Conservation (phyloP, 345 rosid species). For the Diplotaxis tenuifolia region DNA sequence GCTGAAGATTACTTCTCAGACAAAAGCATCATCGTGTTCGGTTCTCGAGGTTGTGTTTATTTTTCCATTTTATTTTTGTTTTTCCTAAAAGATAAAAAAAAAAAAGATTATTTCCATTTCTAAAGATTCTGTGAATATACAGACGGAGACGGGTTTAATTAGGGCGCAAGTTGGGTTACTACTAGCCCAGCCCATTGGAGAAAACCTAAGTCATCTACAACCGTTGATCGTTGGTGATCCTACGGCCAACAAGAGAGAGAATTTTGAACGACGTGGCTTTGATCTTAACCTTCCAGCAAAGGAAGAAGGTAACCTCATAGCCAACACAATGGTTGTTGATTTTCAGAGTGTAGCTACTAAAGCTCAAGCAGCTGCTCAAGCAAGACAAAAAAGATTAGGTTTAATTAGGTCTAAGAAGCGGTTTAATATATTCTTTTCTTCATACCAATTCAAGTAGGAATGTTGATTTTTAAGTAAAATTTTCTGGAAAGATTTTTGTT, state of each 20-base stretch:
- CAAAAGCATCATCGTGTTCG: slow-evolving; percentile 1
- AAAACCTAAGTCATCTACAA: background rate
- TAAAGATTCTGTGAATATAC: slow-evolving; percentile 8
- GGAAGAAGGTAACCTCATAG: background rate
- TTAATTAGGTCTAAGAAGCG: slow-evolving; percentile 27
- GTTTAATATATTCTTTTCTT: background rate
- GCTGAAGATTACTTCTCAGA: slow-evolving; percentile 2
- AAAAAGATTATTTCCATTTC: slow-evolving; percentile 9
- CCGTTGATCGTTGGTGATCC: slow-evolving; percentile 26
- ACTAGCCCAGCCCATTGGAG: slow-evolving; percentile 13
- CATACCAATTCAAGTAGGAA: background rate
- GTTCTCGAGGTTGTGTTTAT: slow-evolving; percentile 7
- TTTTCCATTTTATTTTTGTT: background rate
- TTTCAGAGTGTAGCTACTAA: background rate
- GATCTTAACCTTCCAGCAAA: slow-evolving; percentile 33
- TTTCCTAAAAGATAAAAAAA: background rate
- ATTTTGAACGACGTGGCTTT: background rate
- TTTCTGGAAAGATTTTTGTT: background rate
- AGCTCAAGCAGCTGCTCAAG: slow-evolving; percentile 30
- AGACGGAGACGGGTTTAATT: slow-evolving; percentile 19
- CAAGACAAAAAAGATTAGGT: slow-evolving; percentile 29
- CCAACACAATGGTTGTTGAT: background rate
- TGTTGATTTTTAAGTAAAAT: background rate
- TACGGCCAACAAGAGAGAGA: background rate
- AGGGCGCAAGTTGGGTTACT: slow-evolving; percentile 21